A percentile compares a stretch with the other conserved stretches of the same genome.
These are phyloP conservation scores for Boletus huronensis DNA, from an alignment of 768 basidiomycete species.

Conservation along the genomic window DNA sequence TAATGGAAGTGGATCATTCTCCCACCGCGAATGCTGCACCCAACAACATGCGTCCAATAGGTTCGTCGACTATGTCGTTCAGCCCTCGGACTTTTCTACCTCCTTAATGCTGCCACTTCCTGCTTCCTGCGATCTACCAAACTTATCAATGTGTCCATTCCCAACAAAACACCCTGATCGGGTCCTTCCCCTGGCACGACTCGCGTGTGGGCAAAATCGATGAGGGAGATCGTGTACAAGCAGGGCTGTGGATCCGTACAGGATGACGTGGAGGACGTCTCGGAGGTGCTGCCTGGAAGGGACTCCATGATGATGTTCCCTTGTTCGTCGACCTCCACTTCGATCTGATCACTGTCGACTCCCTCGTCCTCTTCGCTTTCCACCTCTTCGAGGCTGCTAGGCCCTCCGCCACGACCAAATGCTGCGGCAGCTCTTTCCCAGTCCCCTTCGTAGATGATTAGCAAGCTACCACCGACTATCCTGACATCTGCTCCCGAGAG, in stretches of 20 bases:
- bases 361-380: constrained; percentile 37
- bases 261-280: constrained; percentile 40
- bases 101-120: constrained; percentile 32
- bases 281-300: neutral
- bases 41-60: neutral
- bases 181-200: constrained; percentile 66
- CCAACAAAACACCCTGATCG: constrained; percentile 74
- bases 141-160: constrained; percentile 60
- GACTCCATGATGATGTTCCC: constrained; percentile 23
- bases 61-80: neutral
- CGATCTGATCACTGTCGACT: constrained; percentile 39
- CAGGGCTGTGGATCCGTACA: constrained; percentile 6
- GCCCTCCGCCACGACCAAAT: constrained; percentile 33
- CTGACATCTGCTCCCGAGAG: constrained; percentile 60
- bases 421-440: constrained; percentile 36
- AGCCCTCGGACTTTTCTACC: neutral
- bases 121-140: constrained; percentile 58
- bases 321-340: constrained; percentile 33
- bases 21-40: neutral
- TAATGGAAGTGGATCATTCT: neutral
- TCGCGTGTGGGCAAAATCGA: constrained; percentile 92
- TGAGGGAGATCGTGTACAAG: constrained; percentile 65
- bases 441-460: constrained; percentile 79
- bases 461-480: constrained; percentile 77
- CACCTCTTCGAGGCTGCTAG: constrained; percentile 1